Evolutionary conservation across 352 stramenopile species (phyloP).

Genomic region (Globisporangium sylvaticum): DNA sequence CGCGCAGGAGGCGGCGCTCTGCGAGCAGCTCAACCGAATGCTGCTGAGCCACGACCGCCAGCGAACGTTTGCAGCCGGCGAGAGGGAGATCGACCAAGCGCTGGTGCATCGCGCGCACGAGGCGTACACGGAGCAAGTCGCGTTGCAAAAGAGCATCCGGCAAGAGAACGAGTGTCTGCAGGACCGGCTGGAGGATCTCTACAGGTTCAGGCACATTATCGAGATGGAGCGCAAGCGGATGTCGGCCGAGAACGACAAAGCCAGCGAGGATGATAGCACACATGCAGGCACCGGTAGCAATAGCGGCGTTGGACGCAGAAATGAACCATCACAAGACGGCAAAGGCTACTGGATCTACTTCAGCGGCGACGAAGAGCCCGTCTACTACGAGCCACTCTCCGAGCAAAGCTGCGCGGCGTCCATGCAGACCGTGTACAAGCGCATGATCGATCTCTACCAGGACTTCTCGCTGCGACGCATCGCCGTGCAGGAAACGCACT

Average conservation of each 20-base stretch:
- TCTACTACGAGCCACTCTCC: slow-evolving; percentile 32
- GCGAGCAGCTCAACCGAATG: slow-evolving; percentile 23
- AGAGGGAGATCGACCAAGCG: neutral
- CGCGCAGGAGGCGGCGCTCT: slow-evolving; percentile 23
- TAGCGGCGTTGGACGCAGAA: neutral
- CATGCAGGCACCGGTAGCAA: neutral
- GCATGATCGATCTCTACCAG: slow-evolving; percentile 31
- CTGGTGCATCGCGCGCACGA: slow-evolving; percentile 18
- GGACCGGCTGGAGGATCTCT: slow-evolving; percentile 28
- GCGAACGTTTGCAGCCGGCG: slow-evolving; percentile 2
- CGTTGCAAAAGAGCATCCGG: slow-evolving; percentile 29
- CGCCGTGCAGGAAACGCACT: slow-evolving; percentile 27
- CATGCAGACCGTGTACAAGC: slow-evolving; percentile 28
- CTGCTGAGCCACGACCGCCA: slow-evolving; percentile 13
- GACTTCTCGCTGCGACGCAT: slow-evolving; percentile 29
- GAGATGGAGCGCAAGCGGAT: slow-evolving; percentile 14
- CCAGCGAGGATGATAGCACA: neutral
- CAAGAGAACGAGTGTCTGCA: slow-evolving; percentile 36
- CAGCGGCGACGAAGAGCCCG: slow-evolving; percentile 27
- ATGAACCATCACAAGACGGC: neutral
- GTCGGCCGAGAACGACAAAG: neutral
- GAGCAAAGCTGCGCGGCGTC: slow-evolving; percentile 25
- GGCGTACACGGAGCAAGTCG: slow-evolving; percentile 24
- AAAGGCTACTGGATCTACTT: slow-evolving; percentile 33
- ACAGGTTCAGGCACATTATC: slow-evolving; percentile 25